Evolutionary conservation across 805 yeast genomes (phyloP).

Genomic region (Yarrowia sp.): DNA sequence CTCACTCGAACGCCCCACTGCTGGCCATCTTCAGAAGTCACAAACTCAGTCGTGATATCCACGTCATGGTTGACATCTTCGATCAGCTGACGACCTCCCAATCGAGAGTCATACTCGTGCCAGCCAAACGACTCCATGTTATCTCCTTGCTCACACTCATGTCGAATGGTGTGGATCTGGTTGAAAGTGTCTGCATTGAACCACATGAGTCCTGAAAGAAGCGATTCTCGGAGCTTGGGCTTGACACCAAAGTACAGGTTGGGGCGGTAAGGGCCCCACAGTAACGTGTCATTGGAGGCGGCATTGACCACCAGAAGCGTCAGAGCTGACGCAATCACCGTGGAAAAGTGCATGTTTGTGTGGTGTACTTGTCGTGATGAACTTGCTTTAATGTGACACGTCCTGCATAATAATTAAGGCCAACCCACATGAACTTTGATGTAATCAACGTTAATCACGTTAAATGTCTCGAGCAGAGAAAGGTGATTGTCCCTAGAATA

Average conservation of each 20-base stretch:
- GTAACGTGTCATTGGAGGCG: conserved; percentile 50
- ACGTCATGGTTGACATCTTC: conserved; percentile 64
- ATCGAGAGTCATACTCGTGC: conserved; percentile 82
- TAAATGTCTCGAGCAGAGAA: background rate
- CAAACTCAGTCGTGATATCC: conserved; percentile 66
- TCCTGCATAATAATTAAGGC: conserved; percentile 8
- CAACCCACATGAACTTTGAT: background rate
- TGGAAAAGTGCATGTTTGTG: conserved; percentile 1
- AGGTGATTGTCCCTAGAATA: no score
- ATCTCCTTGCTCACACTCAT: conserved; percentile 71
- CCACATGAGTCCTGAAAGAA: conserved; percentile 86
- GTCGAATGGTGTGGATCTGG: conserved; percentile 61
- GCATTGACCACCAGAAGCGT: conserved; percentile 19
- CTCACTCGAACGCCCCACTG: conserved; percentile 75
- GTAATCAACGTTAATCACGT: background rate
- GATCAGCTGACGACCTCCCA: conserved; percentile 79
- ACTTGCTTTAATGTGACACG: background rate
- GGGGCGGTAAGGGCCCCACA: conserved; percentile 94
- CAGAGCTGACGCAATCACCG: conserved; percentile 4
- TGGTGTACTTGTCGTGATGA: background rate
- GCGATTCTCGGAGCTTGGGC: conserved; percentile 74
- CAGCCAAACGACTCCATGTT: conserved; percentile 75
- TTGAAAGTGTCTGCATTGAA: conserved; percentile 59
- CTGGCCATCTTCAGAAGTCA: conserved; percentile 68
- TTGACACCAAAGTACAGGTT: conserved; percentile 81